Evolutionary conservation across 1,139 yeast genomes (phyloP), one percentile per base, ranked within the genome.

Genomic region (Ashbya aceris): DNA sequence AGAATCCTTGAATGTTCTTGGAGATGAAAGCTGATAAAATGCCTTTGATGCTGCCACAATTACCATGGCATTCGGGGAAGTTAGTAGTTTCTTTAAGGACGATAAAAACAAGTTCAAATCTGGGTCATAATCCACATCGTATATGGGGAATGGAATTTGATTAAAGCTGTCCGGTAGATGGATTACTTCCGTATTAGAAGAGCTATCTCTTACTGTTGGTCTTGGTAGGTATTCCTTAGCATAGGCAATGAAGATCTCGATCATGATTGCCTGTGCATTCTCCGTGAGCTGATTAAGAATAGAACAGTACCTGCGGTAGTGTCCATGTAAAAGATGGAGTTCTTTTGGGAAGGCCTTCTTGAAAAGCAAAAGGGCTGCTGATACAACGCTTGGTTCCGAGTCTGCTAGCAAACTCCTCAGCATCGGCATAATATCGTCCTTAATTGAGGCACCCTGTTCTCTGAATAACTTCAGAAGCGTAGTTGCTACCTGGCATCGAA

Each of bases 401-500:
- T 91, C 97, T 9, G 73, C 68, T 38, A 87, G 60, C 27, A 91
- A 64, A 36, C 66, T 69, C 20, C 68, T 61, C 41, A 89, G 61
- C 41, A 71, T 62, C 4, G 68, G 76, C 12, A 73, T 51, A 36
- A 85, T 60, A 45, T 78, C 71, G 12, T 65, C 66, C 2, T 63
- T 61, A 26, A 68, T 58, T 1, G 70, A 63, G 7, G 69, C 66
- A 28, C 66, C 70, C 17, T 49, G 48, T n/a, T 49, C 55, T 32
- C 60, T 59, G 50, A 67, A 76, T 27, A 86, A 74, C 52, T 84
- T 86, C 7, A 78, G 73, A 29, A 89, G 71, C 0, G 96, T 84
- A 40, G 80, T 70, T 1, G 93, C 91, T 1, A 94, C 77, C 1
- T 95, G 81, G 36, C 80, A 68, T 51, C 98, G 72, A 3, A 91